phyloP scores from a whole-genome alignment of 768 basidiomycete genomes.

The Psilocybe azurescens region DNA sequence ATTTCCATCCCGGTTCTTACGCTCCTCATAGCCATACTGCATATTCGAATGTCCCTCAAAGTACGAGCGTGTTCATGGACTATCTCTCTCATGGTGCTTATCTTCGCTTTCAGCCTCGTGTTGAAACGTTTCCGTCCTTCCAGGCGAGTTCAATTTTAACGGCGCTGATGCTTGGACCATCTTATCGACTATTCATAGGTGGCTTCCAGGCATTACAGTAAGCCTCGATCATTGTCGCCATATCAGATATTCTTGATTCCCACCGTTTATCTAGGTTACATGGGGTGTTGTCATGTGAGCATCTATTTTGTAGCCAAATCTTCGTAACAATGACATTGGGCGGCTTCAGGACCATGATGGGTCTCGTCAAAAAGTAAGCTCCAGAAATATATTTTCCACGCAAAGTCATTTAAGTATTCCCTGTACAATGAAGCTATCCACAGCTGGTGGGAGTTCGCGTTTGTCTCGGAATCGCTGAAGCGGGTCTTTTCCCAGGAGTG shows the following conservation, averaged over 20 bases:
- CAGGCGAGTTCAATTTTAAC: slow-evolving; percentile 38
- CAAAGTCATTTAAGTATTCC: neutral
- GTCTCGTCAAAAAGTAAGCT: slow-evolving; percentile 65
- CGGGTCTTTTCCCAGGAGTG: slow-evolving; percentile 76
- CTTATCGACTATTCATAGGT: slow-evolving; percentile 36
- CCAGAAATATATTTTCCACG: neutral
- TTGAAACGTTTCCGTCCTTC: slow-evolving; percentile 71
- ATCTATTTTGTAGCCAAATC: neutral
- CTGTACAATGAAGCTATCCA: slow-evolving; percentile 50
- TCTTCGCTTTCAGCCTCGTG: slow-evolving; percentile 42
- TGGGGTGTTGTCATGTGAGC: slow-evolving; percentile 72
- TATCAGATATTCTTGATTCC: slow-evolving; percentile 2
- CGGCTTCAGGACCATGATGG: slow-evolving; percentile 60
- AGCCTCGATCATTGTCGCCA: neutral
- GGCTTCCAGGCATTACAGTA: slow-evolving; percentile 72
- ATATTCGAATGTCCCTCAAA: slow-evolving; percentile 76
- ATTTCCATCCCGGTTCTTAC: neutral
- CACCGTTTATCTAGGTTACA: slow-evolving; percentile 41
- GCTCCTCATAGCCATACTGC: slow-evolving; percentile 52
- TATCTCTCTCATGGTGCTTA: slow-evolving; percentile 6
- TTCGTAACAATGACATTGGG: slow-evolving; percentile 2
- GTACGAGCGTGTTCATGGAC: slow-evolving; percentile 36
- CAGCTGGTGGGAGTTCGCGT: slow-evolving; percentile 63
- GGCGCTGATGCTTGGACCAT: neutral
- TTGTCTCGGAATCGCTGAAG: slow-evolving; percentile 69